A percentile compares a stretch with the other conserved stretches of the same genome.
Conservation (phyloP, 2,329 filamentous ascomycete genomes). For the Paraphoma chrysanthemicola region DNA sequence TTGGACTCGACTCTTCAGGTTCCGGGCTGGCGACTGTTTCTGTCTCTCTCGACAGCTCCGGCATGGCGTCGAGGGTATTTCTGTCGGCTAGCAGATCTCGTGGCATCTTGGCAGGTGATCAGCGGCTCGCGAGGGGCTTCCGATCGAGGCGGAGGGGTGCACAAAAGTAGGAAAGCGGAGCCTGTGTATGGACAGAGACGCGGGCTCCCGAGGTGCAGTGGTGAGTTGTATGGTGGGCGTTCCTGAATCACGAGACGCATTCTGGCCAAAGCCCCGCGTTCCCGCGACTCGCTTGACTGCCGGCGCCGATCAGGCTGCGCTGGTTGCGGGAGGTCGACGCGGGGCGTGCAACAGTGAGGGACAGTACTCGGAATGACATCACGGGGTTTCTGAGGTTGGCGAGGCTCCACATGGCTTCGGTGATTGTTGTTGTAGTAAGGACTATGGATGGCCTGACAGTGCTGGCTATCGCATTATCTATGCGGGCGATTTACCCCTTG, state of each 20-base stretch:
- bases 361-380: background rate
- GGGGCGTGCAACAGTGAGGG: background rate
- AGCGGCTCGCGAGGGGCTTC: conserved; percentile 6
- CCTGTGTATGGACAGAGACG: conserved; percentile 9
- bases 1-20: conserved; percentile 18
- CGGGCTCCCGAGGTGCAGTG: conserved; percentile 11
- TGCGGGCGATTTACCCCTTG: conserved; percentile 1
- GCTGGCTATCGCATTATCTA: conserved; percentile 1
- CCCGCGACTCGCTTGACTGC: conserved; percentile 3
- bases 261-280: conserved; percentile 6
- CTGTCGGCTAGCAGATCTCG: conserved; percentile 50
- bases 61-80: conserved; percentile 45
- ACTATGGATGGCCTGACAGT: background rate
- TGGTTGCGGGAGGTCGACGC: background rate
- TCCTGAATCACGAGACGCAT: conserved; percentile 27
- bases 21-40: conserved; percentile 27
- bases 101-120: conserved; percentile 46
- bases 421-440: background rate
- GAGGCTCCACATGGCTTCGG: background rate
- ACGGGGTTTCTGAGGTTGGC: background rate
- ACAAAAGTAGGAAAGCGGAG: conserved; percentile 16
- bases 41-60: conserved; percentile 45
- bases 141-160: conserved; percentile 2
- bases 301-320: conserved; percentile 1
- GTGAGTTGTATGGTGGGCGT: conserved; percentile 20